A percentile compares a stretch with the other conserved stretches of the same genome.
Evolutionary conservation across 306 rosid species (phyloP).

Genomic region (Geum urbanum): DNA sequence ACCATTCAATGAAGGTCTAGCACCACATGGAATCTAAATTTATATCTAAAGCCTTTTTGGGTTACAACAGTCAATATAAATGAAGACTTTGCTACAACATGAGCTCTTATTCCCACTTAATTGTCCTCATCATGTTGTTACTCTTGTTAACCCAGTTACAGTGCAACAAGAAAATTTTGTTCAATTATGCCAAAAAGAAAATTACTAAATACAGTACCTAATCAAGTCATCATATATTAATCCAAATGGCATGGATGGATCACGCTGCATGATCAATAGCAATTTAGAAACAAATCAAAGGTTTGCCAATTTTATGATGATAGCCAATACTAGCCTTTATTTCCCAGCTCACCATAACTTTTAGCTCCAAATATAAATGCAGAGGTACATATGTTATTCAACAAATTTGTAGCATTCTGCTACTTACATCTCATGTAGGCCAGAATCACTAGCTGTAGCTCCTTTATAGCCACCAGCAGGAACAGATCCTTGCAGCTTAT

Average conservation of each 20-base stretch:
- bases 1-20: conserved; percentile 4
- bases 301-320: neutral
- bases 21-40: conserved; percentile 15
- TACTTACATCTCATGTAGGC: conserved; percentile 58
- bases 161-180: neutral
- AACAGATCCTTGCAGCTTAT: conserved; percentile 76
- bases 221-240: neutral
- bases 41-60: conserved; percentile 8
- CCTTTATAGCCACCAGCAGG: conserved; percentile 46
- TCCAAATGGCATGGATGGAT: neutral
- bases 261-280: neutral
- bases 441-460: conserved; percentile 27
- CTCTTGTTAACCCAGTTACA: neutral
- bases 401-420: neutral
- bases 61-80: neutral
- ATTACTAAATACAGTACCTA: neutral
- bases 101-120: neutral
- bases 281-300: neutral
- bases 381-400: neutral
- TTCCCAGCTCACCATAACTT: too few relatives aligned
- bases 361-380: neutral
- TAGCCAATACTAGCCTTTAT: too few relatives aligned
- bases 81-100: neutral
- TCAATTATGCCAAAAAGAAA: neutral
- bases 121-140: neutral